Evolutionary conservation across 2,329 filamentous ascomycete species (phyloP), one percentile per base, ranked within the genome.

Genomic region (Hymenoscyphus linearis): DNA sequence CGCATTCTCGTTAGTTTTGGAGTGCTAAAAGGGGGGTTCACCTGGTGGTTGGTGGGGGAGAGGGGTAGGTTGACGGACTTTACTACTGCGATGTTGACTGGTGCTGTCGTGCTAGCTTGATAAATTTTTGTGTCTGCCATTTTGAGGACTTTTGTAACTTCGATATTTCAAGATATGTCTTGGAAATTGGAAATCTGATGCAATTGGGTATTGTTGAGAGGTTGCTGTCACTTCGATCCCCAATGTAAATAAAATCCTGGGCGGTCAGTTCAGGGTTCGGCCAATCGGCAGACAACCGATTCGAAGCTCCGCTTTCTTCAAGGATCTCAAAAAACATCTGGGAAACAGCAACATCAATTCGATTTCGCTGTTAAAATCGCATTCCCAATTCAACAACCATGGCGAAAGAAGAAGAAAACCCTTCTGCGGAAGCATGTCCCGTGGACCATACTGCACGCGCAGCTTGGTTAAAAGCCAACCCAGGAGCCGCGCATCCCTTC

Each of bases 41-140:
- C n/a, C n/a, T n/a, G n/a, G n/a, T n/a, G 37, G 60, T 60, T 40
- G 37, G 37, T 44, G 37, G 36, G 36, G 50, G 62, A 55, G 58
- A 61, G 56, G 62, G 67, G 69, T 60, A 65, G 64, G 61, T 47
- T 47, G 44, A 47, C 44, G 44, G 78, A 96, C 89, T 98, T 98
- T 79, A 98, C 95, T 61, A 98, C 93, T 67, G 93, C 93, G 74
- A 98, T 98, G 81, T 98, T 98, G 73, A 98, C 93, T 14, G 93
- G 95, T 47, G 95, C 95, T 66, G 93, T 98, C 62, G 95, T 97
- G 80, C 90, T 97, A 69, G 95, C 91, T 71, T 92, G 89, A 80
- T 96, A 93, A 71, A 98, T 83, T 60, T 71, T 70, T 26, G 62
- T 64, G 60, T 71, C 68, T n/a, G 70, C 57, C 72, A 74, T 74